A percentile compares a stretch with the other conserved stretches of the same genome.
phyloP scores from a whole-genome alignment of 2,329 filamentous ascomycete genomes.

The Fusarium neocosmosporiellum region DNA sequence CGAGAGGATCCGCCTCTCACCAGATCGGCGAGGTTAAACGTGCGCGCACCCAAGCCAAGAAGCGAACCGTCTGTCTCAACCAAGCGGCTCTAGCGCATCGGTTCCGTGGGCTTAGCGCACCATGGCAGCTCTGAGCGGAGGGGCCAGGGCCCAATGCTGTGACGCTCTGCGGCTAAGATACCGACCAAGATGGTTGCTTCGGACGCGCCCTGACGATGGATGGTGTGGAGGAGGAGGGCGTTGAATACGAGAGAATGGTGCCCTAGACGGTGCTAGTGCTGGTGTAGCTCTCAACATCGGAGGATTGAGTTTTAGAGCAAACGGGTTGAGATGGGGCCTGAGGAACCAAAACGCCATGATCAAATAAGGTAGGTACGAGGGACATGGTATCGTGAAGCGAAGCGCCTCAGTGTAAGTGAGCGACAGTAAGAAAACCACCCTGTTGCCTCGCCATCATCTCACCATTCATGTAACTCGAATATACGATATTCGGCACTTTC shows the following conservation, averaged over 20 bases:
- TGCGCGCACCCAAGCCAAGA: neutral
- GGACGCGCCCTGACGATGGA: neutral
- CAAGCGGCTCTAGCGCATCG: slow-evolving; percentile 29
- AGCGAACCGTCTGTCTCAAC: slow-evolving; percentile 19
- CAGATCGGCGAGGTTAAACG: neutral
- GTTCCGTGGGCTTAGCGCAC: slow-evolving; percentile 29
- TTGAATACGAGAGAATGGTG: slow-evolving; percentile 43
- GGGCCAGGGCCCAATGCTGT: slow-evolving; percentile 20
- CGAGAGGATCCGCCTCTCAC: neutral
- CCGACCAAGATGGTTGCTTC: slow-evolving; percentile 21
- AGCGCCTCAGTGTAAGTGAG: neutral
- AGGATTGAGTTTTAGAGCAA: slow-evolving; percentile 25
- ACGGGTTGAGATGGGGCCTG: slow-evolving; percentile 20
- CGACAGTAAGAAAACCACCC: neutral
- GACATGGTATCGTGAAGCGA: neutral
- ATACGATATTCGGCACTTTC: neutral
- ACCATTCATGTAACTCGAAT: neutral
- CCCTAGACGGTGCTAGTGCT: slow-evolving; percentile 1
- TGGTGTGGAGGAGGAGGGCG: slow-evolving; percentile 32
- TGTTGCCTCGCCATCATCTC: neutral
- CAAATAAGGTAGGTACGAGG: neutral
- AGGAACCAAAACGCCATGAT: slow-evolving; percentile 15
- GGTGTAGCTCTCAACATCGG: neutral
- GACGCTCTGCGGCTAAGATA: slow-evolving; percentile 21
- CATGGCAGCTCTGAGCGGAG: slow-evolving; percentile 10